These are phyloP conservation scores for Alternaria brassicae DNA, from an alignment of 2,329 filamentous ascomycete species.

Conservation along the genomic window DNA sequence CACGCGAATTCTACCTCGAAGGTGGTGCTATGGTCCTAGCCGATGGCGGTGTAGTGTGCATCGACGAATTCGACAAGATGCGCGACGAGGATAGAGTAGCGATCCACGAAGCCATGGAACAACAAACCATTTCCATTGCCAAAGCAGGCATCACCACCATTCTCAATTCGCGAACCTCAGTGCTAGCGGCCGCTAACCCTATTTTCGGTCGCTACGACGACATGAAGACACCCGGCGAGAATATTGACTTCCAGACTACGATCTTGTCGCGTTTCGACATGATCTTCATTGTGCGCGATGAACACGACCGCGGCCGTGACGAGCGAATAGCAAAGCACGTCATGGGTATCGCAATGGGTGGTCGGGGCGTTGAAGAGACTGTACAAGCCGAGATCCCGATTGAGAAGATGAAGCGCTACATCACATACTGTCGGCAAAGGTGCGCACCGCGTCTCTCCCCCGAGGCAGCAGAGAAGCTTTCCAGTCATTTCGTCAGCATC, in stretches of 20 bases:
- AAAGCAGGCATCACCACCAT: slow-evolving; percentile 99
- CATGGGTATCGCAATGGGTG: slow-evolving; percentile 96
- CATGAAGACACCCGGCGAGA: slow-evolving; percentile 95
- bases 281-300: slow-evolving; percentile 98
- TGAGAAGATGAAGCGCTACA: slow-evolving; percentile 96
- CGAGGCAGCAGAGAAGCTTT: slow-evolving; percentile 93
- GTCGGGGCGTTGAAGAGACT: slow-evolving; percentile 80
- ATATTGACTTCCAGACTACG: slow-evolving; percentile 99
- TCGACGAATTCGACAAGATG: slow-evolving; percentile 99
- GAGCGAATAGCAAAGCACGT: slow-evolving; percentile 96
- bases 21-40: slow-evolving; percentile 98
- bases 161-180: slow-evolving; percentile 92
- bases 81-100: slow-evolving; percentile 96
- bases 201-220: slow-evolving; percentile 99
- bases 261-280: slow-evolving; percentile 98
- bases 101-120: slow-evolving; percentile 99
- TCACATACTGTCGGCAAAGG: slow-evolving; percentile 94
- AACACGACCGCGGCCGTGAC: slow-evolving; percentile 87
- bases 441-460: slow-evolving; percentile 90
- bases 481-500: slow-evolving; percentile 96
- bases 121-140: slow-evolving; percentile 98
- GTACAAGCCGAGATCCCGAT: slow-evolving; percentile 88
- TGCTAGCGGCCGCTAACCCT: slow-evolving; percentile 93
- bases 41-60: slow-evolving; percentile 95
- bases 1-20: slow-evolving; percentile 96